Base-by-base conservation (phyloP, 495 filamentous ascomycete species). In the Penicillium maclennaniae region DNA sequence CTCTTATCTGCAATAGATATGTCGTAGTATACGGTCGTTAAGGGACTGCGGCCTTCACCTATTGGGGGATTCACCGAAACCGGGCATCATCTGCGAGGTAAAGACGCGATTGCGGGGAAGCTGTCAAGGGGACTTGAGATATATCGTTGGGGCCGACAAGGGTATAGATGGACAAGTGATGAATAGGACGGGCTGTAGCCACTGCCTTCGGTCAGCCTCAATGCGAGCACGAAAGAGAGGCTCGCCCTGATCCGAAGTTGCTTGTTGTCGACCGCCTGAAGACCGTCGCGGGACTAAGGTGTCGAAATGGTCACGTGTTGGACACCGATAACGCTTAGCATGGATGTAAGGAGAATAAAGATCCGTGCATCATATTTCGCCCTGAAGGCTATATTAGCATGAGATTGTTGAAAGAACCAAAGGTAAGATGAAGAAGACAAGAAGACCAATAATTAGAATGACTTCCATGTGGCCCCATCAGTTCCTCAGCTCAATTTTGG, bases 71-170 rank as follows among this genome's bases (percentile, higher is more conserved):
- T 61, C 56, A 49, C 59, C 55, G 59, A 68, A 55, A 59, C 53
- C 66, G 62, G 61, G 67, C 71, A 74, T 76, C 58, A 58, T 74
- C 65, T 56, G 54, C 56, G 53, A 56, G 51, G 50, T 26, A 55
- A 58, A 52, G 61, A 61, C 68, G 70, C 66, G 72, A 72, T 65
- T 73, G 72, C 72, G 72, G 70, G 70, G 65, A 64, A 70, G 66
- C 59, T 69, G 56, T 57, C 38, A 56, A 44, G 49, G 39, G 45
- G 36, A n/a, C 27, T 39, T 46, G 40, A 19, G 15, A 19, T 23
- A 8, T 26, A 25, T 20, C 36, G 43, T 23, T 1, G 17, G 27
- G 37, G 15, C 15, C n/a, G 26, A 21, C n/a, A 23, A 43, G 37
- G 3, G 16, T 51, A 26, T 36, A 41, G 17, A 21, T 8, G 17